These are phyloP conservation scores for Alopecurus myosuroides DNA, from an alignment of 176 grass and related monocot genomes.

Conservation along the genomic window DNA sequence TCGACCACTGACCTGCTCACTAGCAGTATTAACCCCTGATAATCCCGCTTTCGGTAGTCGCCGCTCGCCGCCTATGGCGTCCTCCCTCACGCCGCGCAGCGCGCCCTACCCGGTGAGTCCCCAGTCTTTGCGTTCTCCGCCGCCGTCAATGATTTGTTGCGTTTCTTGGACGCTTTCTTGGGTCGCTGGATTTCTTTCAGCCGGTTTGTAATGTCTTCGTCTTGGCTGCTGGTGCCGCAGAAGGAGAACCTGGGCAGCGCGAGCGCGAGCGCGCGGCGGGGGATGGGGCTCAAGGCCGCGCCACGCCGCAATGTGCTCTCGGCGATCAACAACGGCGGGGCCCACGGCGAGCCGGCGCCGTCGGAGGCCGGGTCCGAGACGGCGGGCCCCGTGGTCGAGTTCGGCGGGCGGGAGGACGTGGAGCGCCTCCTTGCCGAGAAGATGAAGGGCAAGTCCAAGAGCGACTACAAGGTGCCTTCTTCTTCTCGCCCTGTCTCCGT, in stretches of 20 bases:
- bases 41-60: conserved; percentile 23
- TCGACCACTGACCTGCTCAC: background rate
- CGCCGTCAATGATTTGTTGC: background rate
- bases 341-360: background rate
- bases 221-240: background rate
- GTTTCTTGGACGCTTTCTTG: background rate
- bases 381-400: conserved; percentile 29
- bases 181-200: background rate
- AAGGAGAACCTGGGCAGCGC: conserved; percentile 68
- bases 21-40: conserved; percentile 31
- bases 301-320: conserved; percentile 59
- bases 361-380: background rate
- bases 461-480: conserved; percentile 66
- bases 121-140: background rate
- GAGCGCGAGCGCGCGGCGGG: background rate
- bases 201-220: background rate
- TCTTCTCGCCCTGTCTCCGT: background rate
- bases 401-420: conserved; percentile 75
- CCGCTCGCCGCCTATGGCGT: conserved; percentile 21
- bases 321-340: conserved; percentile 48
- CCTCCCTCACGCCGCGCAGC: conserved; percentile 44
- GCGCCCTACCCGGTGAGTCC: conserved; percentile 45
- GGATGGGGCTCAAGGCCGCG: conserved; percentile 32
- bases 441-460: conserved; percentile 80
- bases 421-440: conserved; percentile 86